Evolutionary conservation across 2,329 filamentous ascomycete species (phyloP).

Genomic region (Trichoderma pleuroti): DNA sequence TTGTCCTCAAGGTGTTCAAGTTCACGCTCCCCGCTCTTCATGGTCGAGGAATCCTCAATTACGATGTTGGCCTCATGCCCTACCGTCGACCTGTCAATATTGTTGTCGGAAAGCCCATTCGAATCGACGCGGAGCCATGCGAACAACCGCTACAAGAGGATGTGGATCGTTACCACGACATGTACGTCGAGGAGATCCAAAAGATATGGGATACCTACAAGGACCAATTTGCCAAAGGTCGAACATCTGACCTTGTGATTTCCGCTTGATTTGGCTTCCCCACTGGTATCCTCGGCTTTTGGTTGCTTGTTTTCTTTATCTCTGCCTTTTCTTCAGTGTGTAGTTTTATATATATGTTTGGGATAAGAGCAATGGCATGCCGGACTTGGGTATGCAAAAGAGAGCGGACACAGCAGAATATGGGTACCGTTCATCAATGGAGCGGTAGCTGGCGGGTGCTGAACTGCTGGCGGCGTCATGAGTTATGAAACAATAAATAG

Average conservation of each 20-base stretch:
- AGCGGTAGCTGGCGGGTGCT: neutral
- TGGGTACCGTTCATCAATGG: neutral
- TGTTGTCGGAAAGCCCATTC: constrained; percentile 80
- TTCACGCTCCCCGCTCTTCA: constrained; percentile 92
- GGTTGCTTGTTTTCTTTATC: neutral
- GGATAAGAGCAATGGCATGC: neutral
- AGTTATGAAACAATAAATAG: neutral
- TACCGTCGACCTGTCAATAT: constrained; percentile 85
- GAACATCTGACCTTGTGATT: constrained; percentile 56
- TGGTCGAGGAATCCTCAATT: constrained; percentile 91
- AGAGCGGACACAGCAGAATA: neutral
- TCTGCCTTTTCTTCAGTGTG: neutral
- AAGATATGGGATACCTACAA: constrained; percentile 75
- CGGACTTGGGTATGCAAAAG: neutral
- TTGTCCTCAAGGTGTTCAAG: constrained; percentile 80
- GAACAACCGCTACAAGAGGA: constrained; percentile 66
- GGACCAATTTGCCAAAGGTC: constrained; percentile 64
- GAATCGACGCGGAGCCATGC: constrained; percentile 56
- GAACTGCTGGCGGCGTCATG: neutral
- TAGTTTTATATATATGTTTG: neutral
- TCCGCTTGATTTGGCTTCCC: neutral
- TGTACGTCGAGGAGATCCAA: constrained; percentile 73
- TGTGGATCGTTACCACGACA: constrained; percentile 73
- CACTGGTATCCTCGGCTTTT: neutral
- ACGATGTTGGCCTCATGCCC: constrained; percentile 94